Evolutionary conservation across 208 protist genomes (phyloP), one percentile per base, ranked within the genome.

Genomic region (Leishmania aethiopica): DNA sequence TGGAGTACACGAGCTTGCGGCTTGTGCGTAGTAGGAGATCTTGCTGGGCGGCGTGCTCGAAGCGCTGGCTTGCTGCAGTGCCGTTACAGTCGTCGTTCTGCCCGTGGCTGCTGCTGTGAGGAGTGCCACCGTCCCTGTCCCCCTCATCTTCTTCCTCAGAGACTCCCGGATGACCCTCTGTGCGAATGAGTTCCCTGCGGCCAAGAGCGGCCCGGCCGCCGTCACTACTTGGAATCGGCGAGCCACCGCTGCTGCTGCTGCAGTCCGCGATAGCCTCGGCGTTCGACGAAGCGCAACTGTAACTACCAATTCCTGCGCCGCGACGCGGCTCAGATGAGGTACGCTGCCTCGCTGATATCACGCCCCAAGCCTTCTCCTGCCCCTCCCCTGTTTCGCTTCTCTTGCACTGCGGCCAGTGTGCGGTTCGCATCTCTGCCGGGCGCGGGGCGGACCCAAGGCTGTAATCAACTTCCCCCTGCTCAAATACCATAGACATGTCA

Each of bases 1-100:
- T 35, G 8, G 69, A 37, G 42, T 73, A 85, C 5, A 78, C 64
- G 17, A 85, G 77, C 51, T 78, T 78, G 51, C 82, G 82, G 32
- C 77, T 81, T 51, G 82, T 85, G 53, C 45, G 62, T 32, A 64
- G 32, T 2, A 64, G 49, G 45, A 45, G 40, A 47, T 32, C 59
- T 13, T 42, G 3, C 17, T 77, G 51, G n/a, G n/a, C 15, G 5
- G 51, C 73, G 32, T 62, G 25, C 40, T 53, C 25, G 25, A 73
- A 73, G 42, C 42, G 22, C 69, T 73, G 69, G 3, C 40, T 51
- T 51, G 42, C 69, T n/a, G 69, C 69, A 17, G 69, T 19, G 25
- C 1, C 3, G 69, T 3, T 35, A 17, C 42, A 19, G 11, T 6
- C 10, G 22, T 17, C 22, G 25, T 53, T 13, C 3, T 53, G 17